Base-by-base conservation (phyloP, 106 monocot genomes). In the Platanthera guangdongensis region DNA sequence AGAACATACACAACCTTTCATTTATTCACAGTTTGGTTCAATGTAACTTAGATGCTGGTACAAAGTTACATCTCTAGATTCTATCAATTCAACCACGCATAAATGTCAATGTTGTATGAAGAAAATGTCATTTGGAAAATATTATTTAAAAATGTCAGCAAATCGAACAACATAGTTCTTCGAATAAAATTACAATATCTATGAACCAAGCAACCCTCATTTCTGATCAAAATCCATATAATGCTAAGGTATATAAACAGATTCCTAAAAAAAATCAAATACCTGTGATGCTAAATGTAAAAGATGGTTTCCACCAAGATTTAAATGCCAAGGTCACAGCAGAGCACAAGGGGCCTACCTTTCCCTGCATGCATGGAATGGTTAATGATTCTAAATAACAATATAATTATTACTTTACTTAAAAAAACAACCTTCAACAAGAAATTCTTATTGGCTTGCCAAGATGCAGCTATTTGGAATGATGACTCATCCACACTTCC, bases 361-460 rank as follows among this genome's bases (percentile, higher is more conserved):
- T 97, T 65, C 88, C 97, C 97, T 97, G 85, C 25, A 82, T 68
- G 76, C 8, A 81, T 19, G 48, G 51, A 74, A 18, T 75, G 47
- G 62, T 53, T n/a, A 81, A 49, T 28, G 59, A 50, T 12, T 50
- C 65, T 45, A 59, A 14, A 3, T 6, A 57, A 72, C 30, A 77
- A 47, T 21, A 14, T 50, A 5, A 32, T 12, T 70, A 0, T 30
- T 48, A 25, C 30, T 76, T 39, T 39, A 39, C 30, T 15, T 57
- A 5, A 51, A 54, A 39, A 50, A 28, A 18, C 71, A 32, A 94
- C 97, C 94, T 97, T 97, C 57, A 97, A 6, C 65, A 97, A 68
- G 74, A 97, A 93, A 77, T 97, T 93, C 75, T 93, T 97, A 78
- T 97, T 97, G 52, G 97, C 97, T 85, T 97, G 97, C 97, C 97